A percentile compares a stretch with the other conserved stretches of the same genome.
phyloP scores from a whole-genome alignment of 2,329 filamentous ascomycete species.

The Sarocladiaceae sp. region DNA sequence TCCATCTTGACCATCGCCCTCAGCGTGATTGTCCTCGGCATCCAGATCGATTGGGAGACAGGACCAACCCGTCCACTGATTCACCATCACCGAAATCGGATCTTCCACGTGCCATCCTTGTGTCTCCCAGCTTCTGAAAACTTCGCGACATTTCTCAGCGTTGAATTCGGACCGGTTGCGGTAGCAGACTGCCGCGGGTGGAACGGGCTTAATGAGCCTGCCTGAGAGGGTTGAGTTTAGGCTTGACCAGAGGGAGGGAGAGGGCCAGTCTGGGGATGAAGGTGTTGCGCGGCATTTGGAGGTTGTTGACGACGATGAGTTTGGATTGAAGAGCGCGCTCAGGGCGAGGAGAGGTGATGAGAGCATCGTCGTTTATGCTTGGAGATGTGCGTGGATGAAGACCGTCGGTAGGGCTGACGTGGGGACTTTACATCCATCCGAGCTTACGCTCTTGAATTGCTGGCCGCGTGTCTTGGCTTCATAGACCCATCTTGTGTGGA shows the following conservation, averaged over 20 bases:
- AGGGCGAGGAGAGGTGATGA: background rate
- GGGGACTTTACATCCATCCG: no score
- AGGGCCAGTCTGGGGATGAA: conserved; percentile 43
- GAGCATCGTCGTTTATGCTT: background rate
- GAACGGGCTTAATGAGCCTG: conserved; percentile 28
- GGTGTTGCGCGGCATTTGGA: conserved; percentile 48
- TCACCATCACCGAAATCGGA: conserved; percentile 27
- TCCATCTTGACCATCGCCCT: no score
- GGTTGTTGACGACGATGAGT: background rate
- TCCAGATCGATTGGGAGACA: conserved; percentile 38
- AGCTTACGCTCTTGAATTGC: no score
- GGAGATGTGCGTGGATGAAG: background rate
- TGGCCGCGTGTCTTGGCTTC: no score
- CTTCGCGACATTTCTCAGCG: conserved; percentile 23
- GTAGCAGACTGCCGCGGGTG: conserved; percentile 29
- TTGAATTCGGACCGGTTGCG: conserved; percentile 19
- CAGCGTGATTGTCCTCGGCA: conserved; percentile 17
- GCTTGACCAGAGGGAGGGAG: conserved; percentile 34
- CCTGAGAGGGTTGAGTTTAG: conserved; percentile 42
- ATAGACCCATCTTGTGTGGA: no score
- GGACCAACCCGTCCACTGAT: conserved; percentile 46
- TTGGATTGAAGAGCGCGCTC: background rate
- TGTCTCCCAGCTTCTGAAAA: conserved; percentile 20
- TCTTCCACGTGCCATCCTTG: conserved; percentile 24
- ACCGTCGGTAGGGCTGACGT: no score